A percentile compares a stretch with the other conserved stretches of the same genome.
Evolutionary conservation across 305 asterid genomes (phyloP).

Genomic region (Striga hermonthica): DNA sequence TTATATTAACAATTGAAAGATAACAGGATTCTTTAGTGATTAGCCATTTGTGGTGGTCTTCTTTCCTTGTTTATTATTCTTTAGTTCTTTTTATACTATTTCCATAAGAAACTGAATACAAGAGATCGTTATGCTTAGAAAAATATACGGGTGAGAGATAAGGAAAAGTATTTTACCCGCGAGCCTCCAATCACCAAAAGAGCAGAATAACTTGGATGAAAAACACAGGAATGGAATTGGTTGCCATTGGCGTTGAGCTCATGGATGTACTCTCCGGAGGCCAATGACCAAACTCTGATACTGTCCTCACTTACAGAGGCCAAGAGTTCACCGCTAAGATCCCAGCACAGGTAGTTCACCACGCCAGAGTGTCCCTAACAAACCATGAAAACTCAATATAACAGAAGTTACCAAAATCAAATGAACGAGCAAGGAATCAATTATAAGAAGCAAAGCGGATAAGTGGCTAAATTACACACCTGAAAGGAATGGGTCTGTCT

Average conservation of each 20-base stretch:
- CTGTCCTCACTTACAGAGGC: conserved; percentile 79
- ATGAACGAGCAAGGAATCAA: conserved; percentile 5
- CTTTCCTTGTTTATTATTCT: no score
- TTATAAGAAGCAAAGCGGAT: not conserved
- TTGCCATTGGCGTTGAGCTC: conserved; percentile 57
- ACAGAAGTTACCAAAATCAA: conserved; percentile 8
- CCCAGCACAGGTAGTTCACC: conserved; percentile 82
- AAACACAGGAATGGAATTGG: conserved; percentile 79
- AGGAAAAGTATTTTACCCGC: conserved; percentile 42
- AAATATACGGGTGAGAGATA: not conserved
- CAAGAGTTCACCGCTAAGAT: conserved; percentile 60
- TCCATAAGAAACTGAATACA: not conserved
- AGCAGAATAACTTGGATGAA: conserved; percentile 74
- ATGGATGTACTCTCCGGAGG: conserved; percentile 72
- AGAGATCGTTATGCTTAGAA: not conserved
- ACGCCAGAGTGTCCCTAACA: conserved; percentile 63
- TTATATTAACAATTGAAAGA: no score
- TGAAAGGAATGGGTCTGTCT: conserved; percentile 66
- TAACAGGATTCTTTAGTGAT: no score
- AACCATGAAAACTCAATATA: conserved; percentile 10
- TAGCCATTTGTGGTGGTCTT: no score
- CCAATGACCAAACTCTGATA: conserved; percentile 75
- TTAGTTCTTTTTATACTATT: no score
- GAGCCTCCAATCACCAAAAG: conserved; percentile 73
- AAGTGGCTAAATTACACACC: conserved; percentile 40